Percentiles rank a stretch among this genome's conserved stretches.
Conservation (phyloP, 257 asterid species). For the Avicennia marina region DNA sequence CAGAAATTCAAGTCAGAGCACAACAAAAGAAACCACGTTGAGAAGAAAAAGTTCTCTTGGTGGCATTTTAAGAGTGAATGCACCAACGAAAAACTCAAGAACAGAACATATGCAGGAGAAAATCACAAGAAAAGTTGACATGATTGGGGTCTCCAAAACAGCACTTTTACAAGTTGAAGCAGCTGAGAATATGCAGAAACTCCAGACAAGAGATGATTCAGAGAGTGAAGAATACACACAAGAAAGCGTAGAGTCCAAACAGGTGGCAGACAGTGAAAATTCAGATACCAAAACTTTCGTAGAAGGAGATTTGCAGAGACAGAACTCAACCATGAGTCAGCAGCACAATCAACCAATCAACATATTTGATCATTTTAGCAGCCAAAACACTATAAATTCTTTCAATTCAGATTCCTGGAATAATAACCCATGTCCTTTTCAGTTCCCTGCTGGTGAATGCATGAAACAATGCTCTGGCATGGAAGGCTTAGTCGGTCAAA, state of each 20-base stretch:
- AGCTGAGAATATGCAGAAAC: slow-evolving; percentile 19
- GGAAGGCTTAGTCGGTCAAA: slow-evolving; percentile 16
- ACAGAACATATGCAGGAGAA: neutral
- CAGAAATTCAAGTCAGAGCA: slow-evolving; percentile 11
- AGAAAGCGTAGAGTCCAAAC: slow-evolving; percentile 13
- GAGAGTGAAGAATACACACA: slow-evolving; percentile 7
- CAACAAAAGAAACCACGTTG: slow-evolving; percentile 14
- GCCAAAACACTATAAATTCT: slow-evolving; percentile 10
- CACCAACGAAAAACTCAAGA: slow-evolving; percentile 9
- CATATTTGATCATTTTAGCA: slow-evolving; percentile 13
- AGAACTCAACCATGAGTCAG: slow-evolving; percentile 6
- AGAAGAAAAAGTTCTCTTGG: neutral
- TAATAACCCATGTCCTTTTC: neutral
- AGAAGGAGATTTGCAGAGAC: slow-evolving; percentile 8
- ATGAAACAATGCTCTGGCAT: slow-evolving; percentile 5
- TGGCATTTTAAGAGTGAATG: neutral
- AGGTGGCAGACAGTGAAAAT: slow-evolving; percentile 5
- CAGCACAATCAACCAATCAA: slow-evolving; percentile 14
- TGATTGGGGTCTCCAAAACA: slow-evolving; percentile 20
- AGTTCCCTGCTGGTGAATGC: slow-evolving; percentile 5
- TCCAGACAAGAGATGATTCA: slow-evolving; percentile 14
- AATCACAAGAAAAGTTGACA: slow-evolving; percentile 13
- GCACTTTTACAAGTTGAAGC: slow-evolving; percentile 21
- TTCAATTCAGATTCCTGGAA: slow-evolving; percentile 10
- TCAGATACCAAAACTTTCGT: slow-evolving; percentile 7